Evolutionary conservation across 2,329 filamentous ascomycete genomes (phyloP), one percentile per base, ranked within the genome.

Genomic region (Arthroderma uncinatum): DNA sequence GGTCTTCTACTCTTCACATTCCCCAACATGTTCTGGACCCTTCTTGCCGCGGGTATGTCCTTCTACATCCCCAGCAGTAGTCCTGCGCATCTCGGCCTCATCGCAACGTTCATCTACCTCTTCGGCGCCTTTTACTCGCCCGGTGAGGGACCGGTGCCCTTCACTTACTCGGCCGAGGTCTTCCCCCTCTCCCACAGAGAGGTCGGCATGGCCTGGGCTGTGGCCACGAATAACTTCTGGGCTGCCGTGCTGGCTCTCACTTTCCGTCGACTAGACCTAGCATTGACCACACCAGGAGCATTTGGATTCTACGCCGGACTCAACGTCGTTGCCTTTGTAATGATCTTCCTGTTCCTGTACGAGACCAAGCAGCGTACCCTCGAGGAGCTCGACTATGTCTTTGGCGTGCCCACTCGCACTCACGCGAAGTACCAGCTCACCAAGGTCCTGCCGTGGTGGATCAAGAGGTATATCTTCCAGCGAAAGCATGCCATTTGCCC

Each of bases 21-120:
- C 65, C 82, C 82, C 0, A 76, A 84, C 58, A 85, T 85, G 82
- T 80, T 79, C n/a, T 84, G 82, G 81, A 82, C 81, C 2, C 70
- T 85, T 12, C 74, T 85, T 0, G 79, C 80, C 0, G 82, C 81
- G 12, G 82, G 80, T 4, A 75, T 85, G 55, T 82, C 77, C 64
- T 82, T 80, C 53, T 74, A 79, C 42, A 76, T 84, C 16, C 71
- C 71, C 0, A 61, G 63, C 28, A 63, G 67, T 73, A 62, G 14
- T 50, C 63, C 66, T 0, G 73, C 75, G 0, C 76, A 79, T 58
- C 71, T 82, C 7, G 80, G 72, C 0, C 67, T 81, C 0, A 78
- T 85, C 44, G 79, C 81, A 0, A 67, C 83, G 4, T 85, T 85
- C 60, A 73, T 86, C 60, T 86, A 82, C 70, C 67, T 86, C 14